Base-by-base conservation (phyloP, 345 rosid genomes). In the Camelina hispida region DNA sequence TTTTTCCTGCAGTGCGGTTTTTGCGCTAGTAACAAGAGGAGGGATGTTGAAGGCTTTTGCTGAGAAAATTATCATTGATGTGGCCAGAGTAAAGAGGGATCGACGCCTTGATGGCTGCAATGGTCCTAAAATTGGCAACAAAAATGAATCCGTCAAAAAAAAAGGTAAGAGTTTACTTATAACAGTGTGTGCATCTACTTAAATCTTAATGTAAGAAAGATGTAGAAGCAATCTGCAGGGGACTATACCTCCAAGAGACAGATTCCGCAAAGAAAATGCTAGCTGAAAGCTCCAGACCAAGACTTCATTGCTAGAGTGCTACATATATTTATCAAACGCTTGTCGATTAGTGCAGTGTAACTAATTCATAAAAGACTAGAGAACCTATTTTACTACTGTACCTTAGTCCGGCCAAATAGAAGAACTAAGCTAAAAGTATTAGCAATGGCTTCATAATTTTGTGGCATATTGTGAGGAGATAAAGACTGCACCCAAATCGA, bases 401-500 rank as follows among this genome's bases (percentile, higher is more conserved):
- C 91, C 92, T 89, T 89, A 67, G 84, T 86, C 70, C 86, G 66
- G 18, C 87, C 88, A 87, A 86, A 85, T 25, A 84, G 80, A 78
- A 85, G 72, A 72, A 84, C 84, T 73, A 89, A 77, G 79, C 90
- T 81, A 77, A 79, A 89, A 65, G 90, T 86, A 79, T 87, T 85
- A 77, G 96, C 90, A 82, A 89, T 84, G 51, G 92, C 96, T 87
- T 87, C 92, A 81, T 85, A 87, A 66, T 87, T 89, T 71, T 82
- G 81, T 73, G 92, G 91, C 66, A 68, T 74, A 80, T 89, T 89
- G 74, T 80, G 66, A 73, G 89, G 91, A 71, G 84, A 88, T 50
- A 90, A 66, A 22, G 93, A 88, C 70, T 86, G 96, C 72, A 81
- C 93, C 96, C 93, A 88, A 43, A 86, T 75, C 22, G 93, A 90